These are phyloP conservation scores for Arabidopsis arenosa DNA, from an alignment of 345 rosid species.

Conservation along the genomic window DNA sequence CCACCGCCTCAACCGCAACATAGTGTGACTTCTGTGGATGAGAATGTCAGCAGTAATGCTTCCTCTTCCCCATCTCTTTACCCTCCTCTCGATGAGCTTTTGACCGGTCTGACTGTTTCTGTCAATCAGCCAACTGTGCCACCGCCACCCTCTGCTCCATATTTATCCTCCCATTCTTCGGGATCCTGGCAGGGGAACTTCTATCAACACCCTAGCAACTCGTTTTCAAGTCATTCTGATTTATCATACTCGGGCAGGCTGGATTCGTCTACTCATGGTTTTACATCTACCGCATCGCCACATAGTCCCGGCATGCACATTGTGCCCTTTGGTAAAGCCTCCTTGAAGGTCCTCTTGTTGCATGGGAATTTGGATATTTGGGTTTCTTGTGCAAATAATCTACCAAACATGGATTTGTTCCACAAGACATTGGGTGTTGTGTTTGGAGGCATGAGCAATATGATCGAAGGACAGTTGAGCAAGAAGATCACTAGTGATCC, in stretches of 20 bases:
- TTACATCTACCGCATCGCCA: constrained; percentile 53
- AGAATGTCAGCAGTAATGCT: constrained; percentile 8
- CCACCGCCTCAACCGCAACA: constrained; percentile 47
- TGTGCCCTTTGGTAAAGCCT: constrained; percentile 68
- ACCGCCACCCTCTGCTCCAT: constrained; percentile 52
- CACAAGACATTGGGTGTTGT: constrained; percentile 81
- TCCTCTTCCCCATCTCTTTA: constrained; percentile 54
- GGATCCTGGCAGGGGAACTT: constrained; percentile 46
- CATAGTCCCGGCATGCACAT: constrained; percentile 53
- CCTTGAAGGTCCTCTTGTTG: constrained; percentile 75
- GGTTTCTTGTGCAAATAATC: constrained; percentile 71
- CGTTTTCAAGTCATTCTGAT: constrained; percentile 56
- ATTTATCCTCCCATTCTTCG: constrained; percentile 43
- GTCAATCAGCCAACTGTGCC: constrained; percentile 45
- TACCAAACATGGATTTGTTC: constrained; percentile 94
- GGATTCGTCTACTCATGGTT: constrained; percentile 45
- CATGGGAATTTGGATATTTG: constrained; percentile 94
- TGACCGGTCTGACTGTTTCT: constrained; percentile 50
- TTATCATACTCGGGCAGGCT: constrained; percentile 48
- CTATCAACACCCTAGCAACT: constrained; percentile 58
- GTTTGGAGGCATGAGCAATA: constrained; percentile 52
- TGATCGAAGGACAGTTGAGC: constrained; percentile 58
- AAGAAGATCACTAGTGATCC: constrained; percentile 89
- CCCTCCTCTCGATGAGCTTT: constrained; percentile 70
- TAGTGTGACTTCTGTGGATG: constrained; percentile 38